A percentile compares a stretch with the other conserved stretches of the same genome.
phyloP scores from a whole-genome alignment of 495 filamentous ascomycete genomes.

The Penicillium cosmopolitanum region DNA sequence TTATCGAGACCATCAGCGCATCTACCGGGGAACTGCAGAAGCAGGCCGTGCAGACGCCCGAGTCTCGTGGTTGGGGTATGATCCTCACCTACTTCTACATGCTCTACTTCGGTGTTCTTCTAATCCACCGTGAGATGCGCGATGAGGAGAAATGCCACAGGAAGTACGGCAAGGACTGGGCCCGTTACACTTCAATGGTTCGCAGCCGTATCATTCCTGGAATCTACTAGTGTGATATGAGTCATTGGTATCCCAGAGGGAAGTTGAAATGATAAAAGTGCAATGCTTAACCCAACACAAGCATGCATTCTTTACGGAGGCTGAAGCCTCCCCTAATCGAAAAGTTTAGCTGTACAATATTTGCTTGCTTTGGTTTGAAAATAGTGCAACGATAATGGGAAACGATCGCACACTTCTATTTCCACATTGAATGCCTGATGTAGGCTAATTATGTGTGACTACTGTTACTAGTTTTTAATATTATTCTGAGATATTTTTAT shows the following conservation, averaged over 20 bases:
- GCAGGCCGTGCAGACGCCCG: conserved; percentile 66
- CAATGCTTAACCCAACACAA: too few relatives aligned
- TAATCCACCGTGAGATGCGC: conserved; percentile 87
- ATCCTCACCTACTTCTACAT: conserved; percentile 95
- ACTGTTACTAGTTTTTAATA: conserved; percentile 7
- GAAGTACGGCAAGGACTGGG: conserved; percentile 96
- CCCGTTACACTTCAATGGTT: conserved; percentile 82
- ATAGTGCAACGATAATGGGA: conserved; percentile 1
- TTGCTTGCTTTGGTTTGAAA: neutral
- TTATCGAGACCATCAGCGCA: conserved; percentile 49
- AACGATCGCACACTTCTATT: neutral
- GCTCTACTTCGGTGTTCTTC: conserved; percentile 85
- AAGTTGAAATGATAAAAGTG: neutral
- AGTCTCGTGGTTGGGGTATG: conserved; percentile 79
- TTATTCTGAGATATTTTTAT: neutral
- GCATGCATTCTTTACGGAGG: neutral
- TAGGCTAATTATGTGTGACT: conserved; percentile 2
- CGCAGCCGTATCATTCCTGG: conserved; percentile 87
- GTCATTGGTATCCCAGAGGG: neutral
- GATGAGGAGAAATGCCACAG: conserved; percentile 90
- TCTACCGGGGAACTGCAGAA: conserved; percentile 56
- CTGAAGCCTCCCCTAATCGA: neutral
- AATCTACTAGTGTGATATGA: conserved; percentile 65
- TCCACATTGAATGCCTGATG: conserved; percentile 1
- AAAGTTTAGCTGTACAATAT: conserved; percentile 12